Evolutionary conservation across 345 rosid genomes (phyloP).

Genomic region (Eucalyptus erythrocorys): DNA sequence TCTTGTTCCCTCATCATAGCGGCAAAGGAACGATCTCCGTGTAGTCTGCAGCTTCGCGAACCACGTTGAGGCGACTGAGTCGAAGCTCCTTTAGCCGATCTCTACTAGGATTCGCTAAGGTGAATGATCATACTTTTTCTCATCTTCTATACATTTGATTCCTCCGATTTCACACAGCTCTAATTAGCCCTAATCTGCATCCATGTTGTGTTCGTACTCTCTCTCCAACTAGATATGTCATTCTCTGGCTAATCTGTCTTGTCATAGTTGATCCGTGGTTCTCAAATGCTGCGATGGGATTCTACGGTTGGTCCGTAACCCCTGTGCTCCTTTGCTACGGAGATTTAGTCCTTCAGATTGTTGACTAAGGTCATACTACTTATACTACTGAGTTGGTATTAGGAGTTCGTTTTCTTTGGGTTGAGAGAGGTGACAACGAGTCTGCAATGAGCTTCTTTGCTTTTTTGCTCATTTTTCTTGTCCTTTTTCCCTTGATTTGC

Average conservation of each 20-base stretch:
- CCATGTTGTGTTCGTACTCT: neutral
- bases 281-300: neutral
- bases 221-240: neutral
- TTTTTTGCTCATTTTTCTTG: neutral
- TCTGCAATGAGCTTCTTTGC: neutral
- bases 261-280: neutral
- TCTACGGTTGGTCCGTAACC: too few relatives aligned
- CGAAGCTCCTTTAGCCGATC: neutral
- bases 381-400: neutral
- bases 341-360: neutral
- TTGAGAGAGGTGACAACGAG: neutral
- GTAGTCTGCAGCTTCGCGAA: neutral
- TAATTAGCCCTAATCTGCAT: neutral
- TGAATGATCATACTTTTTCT: neutral
- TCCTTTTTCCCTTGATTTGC: neutral
- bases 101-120: neutral
- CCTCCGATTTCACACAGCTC: neutral
- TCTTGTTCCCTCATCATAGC: neutral
- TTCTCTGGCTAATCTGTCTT: neutral
- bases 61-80: neutral
- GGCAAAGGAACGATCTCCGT: neutral
- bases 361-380: too few relatives aligned
- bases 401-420: neutral
- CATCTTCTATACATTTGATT: neutral
- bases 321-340: accelerated